Evolutionary conservation across 208 protist species (phyloP).

Genomic region (Trypanosoma mega): DNA sequence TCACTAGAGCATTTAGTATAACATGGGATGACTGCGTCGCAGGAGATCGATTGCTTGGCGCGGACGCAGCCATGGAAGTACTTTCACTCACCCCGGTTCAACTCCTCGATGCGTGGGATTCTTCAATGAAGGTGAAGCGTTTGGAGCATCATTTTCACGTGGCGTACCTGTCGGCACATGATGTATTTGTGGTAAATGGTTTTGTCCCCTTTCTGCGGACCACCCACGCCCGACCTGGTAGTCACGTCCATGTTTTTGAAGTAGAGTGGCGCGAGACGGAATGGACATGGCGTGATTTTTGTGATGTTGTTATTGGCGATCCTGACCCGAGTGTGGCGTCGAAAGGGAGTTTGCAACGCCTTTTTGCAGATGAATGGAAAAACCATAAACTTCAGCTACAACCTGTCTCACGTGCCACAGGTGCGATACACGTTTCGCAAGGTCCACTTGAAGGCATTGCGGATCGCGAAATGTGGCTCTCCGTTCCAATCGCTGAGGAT

Average conservation of each 20-base stretch:
- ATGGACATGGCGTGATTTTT: conserved; percentile 56
- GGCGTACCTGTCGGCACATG: conserved; percentile 36
- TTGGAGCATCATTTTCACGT: conserved; percentile 43
- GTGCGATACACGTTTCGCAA: conserved; percentile 43
- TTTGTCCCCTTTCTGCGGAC: conserved; percentile 56
- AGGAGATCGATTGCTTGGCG: conserved; percentile 37
- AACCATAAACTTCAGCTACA: conserved; percentile 37
- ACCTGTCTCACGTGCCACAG: conserved; percentile 35
- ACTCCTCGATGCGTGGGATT: conserved; percentile 47
- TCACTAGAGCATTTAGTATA: conserved; percentile 32
- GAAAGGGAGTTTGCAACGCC: conserved; percentile 45
- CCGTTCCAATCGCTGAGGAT: conserved; percentile 25
- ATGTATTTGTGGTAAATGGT: conserved; percentile 75
- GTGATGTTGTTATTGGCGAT: conserved; percentile 43
- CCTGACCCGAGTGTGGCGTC: conserved; percentile 25
- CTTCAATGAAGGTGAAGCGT: conserved; percentile 27
- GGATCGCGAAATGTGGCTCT: conserved; percentile 63
- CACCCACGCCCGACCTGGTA: conserved; percentile 36
- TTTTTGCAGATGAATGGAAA: conserved; percentile 49
- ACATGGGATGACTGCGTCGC: conserved; percentile 18
- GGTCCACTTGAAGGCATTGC: conserved; percentile 63
- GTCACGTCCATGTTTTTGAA: conserved; percentile 39
- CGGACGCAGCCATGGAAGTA: conserved; percentile 29
- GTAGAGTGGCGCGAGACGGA: conserved; percentile 43
- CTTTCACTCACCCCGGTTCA: conserved; percentile 32